Evolutionary conservation across 2,329 filamentous ascomycete species (phyloP), one percentile per base, ranked within the genome.

Genomic region (Apiospora malaysiana): DNA sequence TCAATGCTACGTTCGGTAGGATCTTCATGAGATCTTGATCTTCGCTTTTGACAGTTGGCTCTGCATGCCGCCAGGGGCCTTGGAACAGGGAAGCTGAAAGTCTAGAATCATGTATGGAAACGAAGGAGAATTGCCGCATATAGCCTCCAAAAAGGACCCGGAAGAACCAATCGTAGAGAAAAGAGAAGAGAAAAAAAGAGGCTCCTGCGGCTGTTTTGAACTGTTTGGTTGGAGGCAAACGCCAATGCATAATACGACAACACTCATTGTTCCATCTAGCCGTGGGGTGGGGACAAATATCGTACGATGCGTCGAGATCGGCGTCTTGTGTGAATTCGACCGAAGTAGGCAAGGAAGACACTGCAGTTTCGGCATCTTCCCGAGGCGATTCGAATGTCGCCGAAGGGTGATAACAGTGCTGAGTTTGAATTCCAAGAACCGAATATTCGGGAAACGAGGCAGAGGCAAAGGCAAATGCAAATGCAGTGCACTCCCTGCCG

Each of bases 271-370:
- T 59, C 51, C 51, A 59, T 59, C 51, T 37, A 27, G 51, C 51
- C 51, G 51, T 37, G 27, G 25, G 51, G 51, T 37, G 51, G 27
- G 32, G 27, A 21, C 8, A 32, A 59, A 37, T 21, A 63, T 63
- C 56, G 21, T 63, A 63, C 21, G 56, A 63, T 63, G 1, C 32
- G 14, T 37, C 56, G 21, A 21, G 51, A 63, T 63, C 56, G 27
- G 27, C 56, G 56, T 14, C 56, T 63, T 40, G 27, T 63, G 56
- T 37, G 56, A 63, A 63, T 63, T 63, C 56, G 56, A 10, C 56
- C 56, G 56, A 63, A 40, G 18, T 7, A 45, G 42, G 42, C 40
- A 42, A 42, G 42, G 4, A 42, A 42, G 25, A 56, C 4, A 32
- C 32, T 4, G 32, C 32, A 37, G 51, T 37, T 6, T 59, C 51